A percentile compares a stretch with the other conserved stretches of the same genome.
Evolutionary conservation across 768 basidiomycete species (phyloP).

Genomic region (Tubosaeta sp.): DNA sequence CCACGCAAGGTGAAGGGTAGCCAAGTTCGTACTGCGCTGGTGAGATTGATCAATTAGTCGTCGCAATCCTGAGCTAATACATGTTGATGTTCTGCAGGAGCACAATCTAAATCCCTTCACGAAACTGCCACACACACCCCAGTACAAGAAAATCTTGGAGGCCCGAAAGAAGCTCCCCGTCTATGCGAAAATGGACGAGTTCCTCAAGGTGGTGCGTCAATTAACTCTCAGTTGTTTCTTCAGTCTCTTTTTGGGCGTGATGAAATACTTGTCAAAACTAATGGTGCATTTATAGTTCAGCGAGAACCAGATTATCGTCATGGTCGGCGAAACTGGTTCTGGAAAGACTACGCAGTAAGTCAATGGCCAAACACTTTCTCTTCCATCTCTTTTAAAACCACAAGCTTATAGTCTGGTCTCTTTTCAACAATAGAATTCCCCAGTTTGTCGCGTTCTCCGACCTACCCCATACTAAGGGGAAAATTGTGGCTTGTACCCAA

Average conservation of each 20-base stretch:
- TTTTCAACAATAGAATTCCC: constrained; percentile 66
- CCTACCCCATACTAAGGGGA: constrained; percentile 83
- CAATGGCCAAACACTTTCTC: constrained; percentile 12
- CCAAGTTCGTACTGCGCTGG: constrained; percentile 69
- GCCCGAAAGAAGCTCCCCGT: constrained; percentile 87
- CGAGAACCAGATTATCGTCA: constrained; percentile 73
- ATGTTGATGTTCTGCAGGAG: constrained; percentile 42
- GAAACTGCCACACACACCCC: constrained; percentile 63
- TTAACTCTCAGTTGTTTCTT: not conserved
- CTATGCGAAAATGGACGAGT: constrained; percentile 88
- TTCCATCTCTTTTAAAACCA: constrained; percentile 17
- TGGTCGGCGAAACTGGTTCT: constrained; percentile 93
- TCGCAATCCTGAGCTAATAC: not conserved
- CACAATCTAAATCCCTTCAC: constrained; percentile 88
- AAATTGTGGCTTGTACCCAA: constrained; percentile 94
- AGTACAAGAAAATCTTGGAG: constrained; percentile 85
- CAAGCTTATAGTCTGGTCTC: constrained; percentile 26
- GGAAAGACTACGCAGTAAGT: constrained; percentile 95
- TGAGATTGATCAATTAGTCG: constrained; percentile 31
- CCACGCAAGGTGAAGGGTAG: constrained; percentile 62
- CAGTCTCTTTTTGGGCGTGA: not conserved
- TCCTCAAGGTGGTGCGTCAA: constrained; percentile 76
- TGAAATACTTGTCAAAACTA: not conserved
- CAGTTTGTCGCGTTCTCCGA: constrained; percentile 96
- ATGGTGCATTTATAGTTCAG: constrained; percentile 18